Evolutionary conservation across 2,329 filamentous ascomycete genomes (phyloP).

Genomic region (Akanthomyces dipterigenus): DNA sequence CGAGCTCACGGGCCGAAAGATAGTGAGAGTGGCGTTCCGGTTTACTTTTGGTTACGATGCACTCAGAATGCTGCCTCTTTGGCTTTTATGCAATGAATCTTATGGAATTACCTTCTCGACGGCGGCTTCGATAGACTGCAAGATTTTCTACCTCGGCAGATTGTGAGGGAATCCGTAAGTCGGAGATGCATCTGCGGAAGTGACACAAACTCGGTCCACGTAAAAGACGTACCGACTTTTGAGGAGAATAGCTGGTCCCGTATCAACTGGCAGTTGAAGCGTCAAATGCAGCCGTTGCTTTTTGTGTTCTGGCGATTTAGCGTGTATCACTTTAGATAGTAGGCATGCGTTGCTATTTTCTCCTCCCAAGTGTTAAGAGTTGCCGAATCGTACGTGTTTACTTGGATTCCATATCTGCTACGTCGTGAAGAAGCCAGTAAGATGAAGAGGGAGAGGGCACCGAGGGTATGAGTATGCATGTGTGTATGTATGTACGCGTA

Average conservation of each 20-base stretch:
- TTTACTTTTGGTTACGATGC: conserved; percentile 17
- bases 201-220: not conserved
- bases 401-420: not conserved
- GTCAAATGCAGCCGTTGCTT: not conserved
- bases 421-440: not conserved
- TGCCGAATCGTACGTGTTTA: not conserved
- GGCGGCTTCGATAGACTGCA: conserved; percentile 1
- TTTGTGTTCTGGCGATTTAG: too few relatives aligned
- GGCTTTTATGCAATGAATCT: conserved; percentile 8
- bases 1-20: not conserved
- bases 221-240: not conserved
- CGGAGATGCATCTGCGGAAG: not conserved
- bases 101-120: not conserved
- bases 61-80: conserved; percentile 7
- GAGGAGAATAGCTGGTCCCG: not conserved
- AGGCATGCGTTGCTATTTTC: not conserved
- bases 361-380: not conserved
- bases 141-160: not conserved
- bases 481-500: too few relatives aligned
- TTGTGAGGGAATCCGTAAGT: not conserved
- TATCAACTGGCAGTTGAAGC: not conserved
- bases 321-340: too few relatives aligned
- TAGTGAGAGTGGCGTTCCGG: conserved; percentile 30
- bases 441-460: too few relatives aligned
- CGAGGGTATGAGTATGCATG: not conserved